These are phyloP conservation scores for Ustilago nuda DNA, from an alignment of 1,284 basidiomycete species.

Conservation along the genomic window DNA sequence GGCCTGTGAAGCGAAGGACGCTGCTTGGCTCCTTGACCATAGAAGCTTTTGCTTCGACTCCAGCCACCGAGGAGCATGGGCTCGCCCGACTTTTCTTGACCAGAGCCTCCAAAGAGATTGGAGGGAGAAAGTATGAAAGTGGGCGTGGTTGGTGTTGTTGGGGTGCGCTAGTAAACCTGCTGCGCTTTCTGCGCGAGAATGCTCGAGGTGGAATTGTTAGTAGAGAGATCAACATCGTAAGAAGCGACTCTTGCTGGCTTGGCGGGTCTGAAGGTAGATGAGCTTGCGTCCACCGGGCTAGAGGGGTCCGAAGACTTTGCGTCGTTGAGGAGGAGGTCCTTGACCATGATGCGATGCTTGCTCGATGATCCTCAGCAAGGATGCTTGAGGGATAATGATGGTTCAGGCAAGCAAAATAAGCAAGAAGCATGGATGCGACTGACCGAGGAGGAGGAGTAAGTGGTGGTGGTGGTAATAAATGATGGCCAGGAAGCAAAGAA, in stretches of 20 bases:
- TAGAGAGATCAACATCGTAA: conserved; percentile 1
- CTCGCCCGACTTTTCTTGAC: conserved; percentile 14
- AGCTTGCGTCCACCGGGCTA: conserved; percentile 2
- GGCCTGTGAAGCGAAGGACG: conserved; percentile 29
- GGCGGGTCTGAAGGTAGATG: conserved; percentile 5
- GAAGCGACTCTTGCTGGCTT: conserved; percentile 16
- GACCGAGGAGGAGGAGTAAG: neutral
- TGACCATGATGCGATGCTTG: conserved; percentile 13
- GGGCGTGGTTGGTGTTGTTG: conserved; percentile 26
- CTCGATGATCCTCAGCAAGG: neutral
- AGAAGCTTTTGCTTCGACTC: conserved; percentile 19
- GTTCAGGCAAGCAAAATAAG: neutral
- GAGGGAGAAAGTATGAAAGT: conserved; percentile 18
- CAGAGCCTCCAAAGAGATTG: conserved; percentile 4
- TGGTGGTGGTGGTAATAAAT: neutral
- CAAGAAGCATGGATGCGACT: neutral
- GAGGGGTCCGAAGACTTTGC: neutral
- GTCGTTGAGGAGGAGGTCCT: neutral
- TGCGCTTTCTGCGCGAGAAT: neutral
- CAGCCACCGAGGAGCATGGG: conserved; percentile 32
- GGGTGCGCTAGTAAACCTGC: conserved; percentile 13
- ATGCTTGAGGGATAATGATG: neutral
- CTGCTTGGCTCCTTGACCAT: conserved; percentile 20
- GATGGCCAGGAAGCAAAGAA: neutral
- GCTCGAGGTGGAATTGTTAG: neutral